These are phyloP conservation scores for Trichoderma reesei DNA, from an alignment of 495 filamentous ascomycete genomes.

Conservation along the genomic window DNA sequence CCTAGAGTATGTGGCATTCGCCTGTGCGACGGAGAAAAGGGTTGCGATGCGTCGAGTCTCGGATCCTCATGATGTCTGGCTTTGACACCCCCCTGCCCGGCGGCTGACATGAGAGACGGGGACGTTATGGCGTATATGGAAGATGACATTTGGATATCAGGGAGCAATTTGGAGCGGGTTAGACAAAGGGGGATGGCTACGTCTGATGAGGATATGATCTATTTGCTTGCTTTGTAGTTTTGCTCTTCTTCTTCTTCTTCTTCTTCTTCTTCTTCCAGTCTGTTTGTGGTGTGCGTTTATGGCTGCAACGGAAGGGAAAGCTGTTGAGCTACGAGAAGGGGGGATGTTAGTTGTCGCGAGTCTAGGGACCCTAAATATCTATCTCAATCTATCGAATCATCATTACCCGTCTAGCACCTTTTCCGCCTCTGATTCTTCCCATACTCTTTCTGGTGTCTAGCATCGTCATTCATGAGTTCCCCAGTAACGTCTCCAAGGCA, in stretches of 20 bases:
- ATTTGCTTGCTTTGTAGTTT: constrained; percentile 2
- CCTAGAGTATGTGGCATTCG: neutral
- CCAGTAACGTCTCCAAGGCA: neutral
- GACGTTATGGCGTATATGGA: neutral
- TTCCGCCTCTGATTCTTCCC: neutral
- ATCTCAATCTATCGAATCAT: neutral
- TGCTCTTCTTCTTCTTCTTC: neutral
- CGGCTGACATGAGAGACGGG: neutral
- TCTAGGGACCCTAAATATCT: neutral
- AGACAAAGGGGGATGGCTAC: neutral
- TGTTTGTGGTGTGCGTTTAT: neutral
- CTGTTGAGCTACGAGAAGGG: neutral
- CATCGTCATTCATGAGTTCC: neutral
- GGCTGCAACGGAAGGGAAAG: neutral
- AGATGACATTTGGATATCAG: constrained; percentile 5
- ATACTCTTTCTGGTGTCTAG: neutral
- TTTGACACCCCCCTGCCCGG: neutral
- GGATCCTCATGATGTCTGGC: neutral
- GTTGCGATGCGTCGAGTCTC: neutral
- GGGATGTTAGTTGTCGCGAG: neutral
- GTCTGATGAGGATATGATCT: constrained; percentile 19
- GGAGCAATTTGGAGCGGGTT: neutral
- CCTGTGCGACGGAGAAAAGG: neutral
- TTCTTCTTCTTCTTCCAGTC: neutral
- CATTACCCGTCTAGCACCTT: neutral